phyloP scores from a whole-genome alignment of 108 stramenopile genomes.

The Skeletonema costatum region DNA sequence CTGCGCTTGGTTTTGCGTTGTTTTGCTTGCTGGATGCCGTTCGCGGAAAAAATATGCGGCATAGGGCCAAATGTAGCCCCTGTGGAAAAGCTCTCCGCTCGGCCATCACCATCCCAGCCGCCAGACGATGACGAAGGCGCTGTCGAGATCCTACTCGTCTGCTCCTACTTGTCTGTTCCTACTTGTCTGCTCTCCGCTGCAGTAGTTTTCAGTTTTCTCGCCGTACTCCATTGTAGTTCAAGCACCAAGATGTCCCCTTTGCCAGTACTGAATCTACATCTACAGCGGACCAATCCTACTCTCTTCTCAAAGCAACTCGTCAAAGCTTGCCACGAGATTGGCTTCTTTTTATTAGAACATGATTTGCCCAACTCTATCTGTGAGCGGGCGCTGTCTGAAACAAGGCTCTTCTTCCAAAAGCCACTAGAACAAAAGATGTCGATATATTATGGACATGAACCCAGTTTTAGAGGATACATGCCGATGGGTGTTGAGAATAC shows the following conservation, averaged over 20 bases:
- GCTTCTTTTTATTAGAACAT: conserved; percentile 66
- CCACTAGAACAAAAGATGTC: conserved; percentile 58
- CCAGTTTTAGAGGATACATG: conserved; percentile 75
- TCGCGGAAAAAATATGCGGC: too few species aligned
- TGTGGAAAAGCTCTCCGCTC: too few species aligned
- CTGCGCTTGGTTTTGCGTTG: not conserved
- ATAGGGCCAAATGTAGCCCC: too few species aligned
- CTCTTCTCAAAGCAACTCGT: conserved; percentile 65
- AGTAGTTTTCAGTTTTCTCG: too few species aligned
- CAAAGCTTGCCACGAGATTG: conserved; percentile 61
- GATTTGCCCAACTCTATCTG: conserved; percentile 41
- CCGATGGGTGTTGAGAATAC: conserved; percentile 75
- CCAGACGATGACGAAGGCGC: too few species aligned
- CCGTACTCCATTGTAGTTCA: not conserved
- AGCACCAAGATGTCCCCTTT: not conserved
- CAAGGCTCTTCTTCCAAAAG: conserved; percentile 52
- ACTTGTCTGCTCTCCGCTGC: too few species aligned
- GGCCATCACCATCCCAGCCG: too few species aligned
- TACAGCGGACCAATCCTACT: conserved; percentile 23
- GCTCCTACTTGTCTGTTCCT: too few species aligned
- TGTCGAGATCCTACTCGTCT: too few species aligned
- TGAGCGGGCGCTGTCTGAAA: conserved; percentile 42
- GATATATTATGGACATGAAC: conserved; percentile 61
- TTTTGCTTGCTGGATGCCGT: too few species aligned
- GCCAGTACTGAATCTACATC: conserved; percentile 17